These are phyloP conservation scores for Aspergillus sp. DNA, from an alignment of 2,329 filamentous ascomycete species.

Conservation along the genomic window DNA sequence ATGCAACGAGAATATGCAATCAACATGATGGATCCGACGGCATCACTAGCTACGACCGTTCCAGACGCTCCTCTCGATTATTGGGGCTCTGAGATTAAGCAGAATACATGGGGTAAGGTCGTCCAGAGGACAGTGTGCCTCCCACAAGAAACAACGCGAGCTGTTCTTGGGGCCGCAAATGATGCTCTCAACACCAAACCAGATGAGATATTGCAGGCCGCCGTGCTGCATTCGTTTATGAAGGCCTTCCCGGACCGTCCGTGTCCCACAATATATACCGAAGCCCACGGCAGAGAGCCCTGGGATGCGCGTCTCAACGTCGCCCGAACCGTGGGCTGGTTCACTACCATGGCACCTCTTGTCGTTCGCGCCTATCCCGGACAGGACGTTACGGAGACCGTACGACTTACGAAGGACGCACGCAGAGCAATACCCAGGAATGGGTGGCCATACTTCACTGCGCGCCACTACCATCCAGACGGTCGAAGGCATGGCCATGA, in stretches of 20 bases:
- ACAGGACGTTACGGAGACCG: neutral
- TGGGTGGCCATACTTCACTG: slow-evolving; percentile 6
- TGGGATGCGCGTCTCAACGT: slow-evolving; percentile 8
- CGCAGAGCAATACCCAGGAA: slow-evolving; percentile 1
- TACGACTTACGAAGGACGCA: neutral
- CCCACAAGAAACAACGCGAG: neutral
- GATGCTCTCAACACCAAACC: neutral
- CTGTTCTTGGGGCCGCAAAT: slow-evolving; percentile 1
- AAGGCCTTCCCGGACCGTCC: slow-evolving; percentile 1
- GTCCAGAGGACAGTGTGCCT: neutral
- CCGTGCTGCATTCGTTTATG: slow-evolving; percentile 9
- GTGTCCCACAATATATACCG: slow-evolving; percentile 2
- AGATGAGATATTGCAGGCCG: slow-evolving; percentile 10
- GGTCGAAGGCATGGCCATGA: neutral
- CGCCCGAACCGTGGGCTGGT: slow-evolving; percentile 16
- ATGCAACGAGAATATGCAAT: slow-evolving; percentile 8
- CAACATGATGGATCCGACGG: neutral
- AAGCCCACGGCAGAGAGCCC: slow-evolving; percentile 15
- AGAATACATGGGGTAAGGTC: neutral
- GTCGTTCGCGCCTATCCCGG: neutral
- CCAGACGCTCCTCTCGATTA: neutral
- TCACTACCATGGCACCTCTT: slow-evolving; percentile 11
- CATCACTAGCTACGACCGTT: neutral
- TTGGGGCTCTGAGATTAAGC: neutral
- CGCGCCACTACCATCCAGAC: neutral